phyloP scores from a whole-genome alignment of 257 asterid genomes.

The Solanum ossicruentum region DNA sequence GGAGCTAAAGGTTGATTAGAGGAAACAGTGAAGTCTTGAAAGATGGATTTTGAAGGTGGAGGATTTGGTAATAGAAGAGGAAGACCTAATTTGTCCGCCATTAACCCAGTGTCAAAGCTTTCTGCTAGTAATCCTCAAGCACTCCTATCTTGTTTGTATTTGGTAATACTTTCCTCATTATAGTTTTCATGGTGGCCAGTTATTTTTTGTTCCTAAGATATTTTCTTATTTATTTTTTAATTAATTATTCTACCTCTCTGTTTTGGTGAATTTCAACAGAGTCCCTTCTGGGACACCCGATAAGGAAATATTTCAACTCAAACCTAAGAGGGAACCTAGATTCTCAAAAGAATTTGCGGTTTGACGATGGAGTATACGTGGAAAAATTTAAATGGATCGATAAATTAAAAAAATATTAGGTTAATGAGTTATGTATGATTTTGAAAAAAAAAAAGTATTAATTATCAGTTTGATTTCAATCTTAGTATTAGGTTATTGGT shows the following conservation, averaged over 20 bases:
- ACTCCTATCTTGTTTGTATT: background rate
- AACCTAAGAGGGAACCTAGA: too few species aligned
- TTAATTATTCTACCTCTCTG: too few species aligned
- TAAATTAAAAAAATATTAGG: too few species aligned
- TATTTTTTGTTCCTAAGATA: background rate
- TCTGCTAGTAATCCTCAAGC: background rate
- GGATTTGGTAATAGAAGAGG: slow-evolving; percentile 85
- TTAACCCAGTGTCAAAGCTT: background rate
- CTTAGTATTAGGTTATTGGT: too few species aligned
- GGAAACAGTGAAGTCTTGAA: slow-evolving; percentile 41
- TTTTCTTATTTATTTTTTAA: background rate
- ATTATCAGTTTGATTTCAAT: too few species aligned
- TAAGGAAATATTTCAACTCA: too few species aligned
- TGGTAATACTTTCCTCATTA: background rate
- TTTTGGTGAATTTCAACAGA: background rate
- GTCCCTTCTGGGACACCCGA: too few species aligned
- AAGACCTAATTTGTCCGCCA: slow-evolving; percentile 80
- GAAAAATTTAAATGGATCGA: too few species aligned
- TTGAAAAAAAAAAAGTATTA: too few species aligned
- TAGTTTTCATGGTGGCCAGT: background rate
- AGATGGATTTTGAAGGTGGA: slow-evolving; percentile 64
- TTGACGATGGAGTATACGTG: too few species aligned
- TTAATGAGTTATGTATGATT: too few species aligned
- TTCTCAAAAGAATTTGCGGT: too few species aligned
- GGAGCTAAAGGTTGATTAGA: slow-evolving; percentile 24